Evolutionary conservation across 352 stramenopile species (phyloP), one percentile per base, ranked within the genome.

Genomic region (Phytophthora hibernalis): DNA sequence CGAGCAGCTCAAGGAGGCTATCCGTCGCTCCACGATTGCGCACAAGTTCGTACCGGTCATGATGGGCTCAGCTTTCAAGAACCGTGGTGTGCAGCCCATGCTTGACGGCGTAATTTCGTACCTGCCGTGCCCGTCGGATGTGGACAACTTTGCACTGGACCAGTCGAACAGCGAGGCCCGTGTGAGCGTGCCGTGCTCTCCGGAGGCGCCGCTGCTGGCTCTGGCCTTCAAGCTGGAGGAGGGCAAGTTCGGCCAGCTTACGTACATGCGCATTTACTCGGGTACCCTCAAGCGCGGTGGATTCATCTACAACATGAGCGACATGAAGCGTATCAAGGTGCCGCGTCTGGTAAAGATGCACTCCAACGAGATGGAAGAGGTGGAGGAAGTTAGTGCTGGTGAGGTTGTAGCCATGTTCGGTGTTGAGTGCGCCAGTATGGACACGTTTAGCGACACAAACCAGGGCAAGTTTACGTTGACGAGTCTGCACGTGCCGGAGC

Each of bases 221-320:
- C 87, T 99, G 18, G 98, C 98, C 22, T 99, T 99, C 84, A 99
- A 99, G 87, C 82, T 99, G 31, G 98, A 99, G 74, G 98, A 99
- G 73, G 97, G 96, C 44, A 96, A 96, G 61, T 99, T 98, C 71
- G 98, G 98, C 15, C 98, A 99, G 82, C 87, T 99, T 42, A 99
- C 97, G 44, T 99, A 99, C 80, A 98, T 99, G 93, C 86, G 97
- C 47, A 83, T 98, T 40, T 95, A 95, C 84, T 91, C 83, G 21
- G 87, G 87, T 18, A 91, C 84, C 30, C 80, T 95, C 54, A 97
- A 96, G 74, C 87, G 87, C 63, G 83, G 83, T 54, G 83, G 84
- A 56, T 93, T 95, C 58, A 94, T 94, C 73, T 92, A 91, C 77
- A 93, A 96, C 73, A 94, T 94, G 85, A 85, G 77, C 58, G 83